Percentiles rank a stretch among this genome's conserved stretches.
These are phyloP conservation scores for Pharus latifolius DNA, from an alignment of 176 grass and related monocot species.

Conservation along the genomic window DNA sequence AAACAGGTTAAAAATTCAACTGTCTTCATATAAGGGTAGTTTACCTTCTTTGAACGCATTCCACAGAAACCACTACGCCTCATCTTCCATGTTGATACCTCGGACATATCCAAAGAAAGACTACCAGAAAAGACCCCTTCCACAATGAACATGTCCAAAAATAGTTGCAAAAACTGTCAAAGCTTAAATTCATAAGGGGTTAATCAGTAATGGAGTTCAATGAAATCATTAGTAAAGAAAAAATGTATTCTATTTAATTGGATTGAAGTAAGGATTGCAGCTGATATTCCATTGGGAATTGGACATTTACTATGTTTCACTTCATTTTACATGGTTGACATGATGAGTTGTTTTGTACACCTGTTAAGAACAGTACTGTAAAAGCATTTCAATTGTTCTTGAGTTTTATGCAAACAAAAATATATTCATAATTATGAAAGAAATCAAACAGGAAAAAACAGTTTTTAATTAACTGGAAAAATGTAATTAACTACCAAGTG, in stretches of 20 bases:
- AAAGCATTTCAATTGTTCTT: background rate
- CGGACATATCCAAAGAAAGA: conserved; percentile 73
- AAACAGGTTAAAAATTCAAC: background rate
- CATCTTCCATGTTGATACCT: conserved; percentile 75
- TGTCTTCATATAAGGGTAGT: background rate
- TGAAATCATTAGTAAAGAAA: background rate
- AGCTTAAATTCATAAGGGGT: background rate
- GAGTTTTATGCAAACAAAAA: too few relatives aligned
- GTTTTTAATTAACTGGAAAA: background rate
- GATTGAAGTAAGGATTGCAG: background rate
- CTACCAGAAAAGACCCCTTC: conserved; percentile 79
- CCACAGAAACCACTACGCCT: conserved; percentile 88
- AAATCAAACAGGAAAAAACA: too few relatives aligned
- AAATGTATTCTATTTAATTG: background rate
- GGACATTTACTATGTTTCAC: background rate
- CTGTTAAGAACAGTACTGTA: background rate
- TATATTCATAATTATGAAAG: too few relatives aligned
- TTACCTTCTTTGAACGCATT: conserved; percentile 94
- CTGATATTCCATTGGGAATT: background rate
- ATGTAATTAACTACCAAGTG: background rate
- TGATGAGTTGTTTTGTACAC: background rate
- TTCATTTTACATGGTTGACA: too few relatives aligned
- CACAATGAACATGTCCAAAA: conserved; percentile 3
- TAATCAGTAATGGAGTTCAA: background rate
- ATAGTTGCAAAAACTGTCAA: background rate